These are phyloP conservation scores for Ploettnerulaceae sp. DNA, from an alignment of 2,329 filamentous ascomycete species.

Conservation along the genomic window DNA sequence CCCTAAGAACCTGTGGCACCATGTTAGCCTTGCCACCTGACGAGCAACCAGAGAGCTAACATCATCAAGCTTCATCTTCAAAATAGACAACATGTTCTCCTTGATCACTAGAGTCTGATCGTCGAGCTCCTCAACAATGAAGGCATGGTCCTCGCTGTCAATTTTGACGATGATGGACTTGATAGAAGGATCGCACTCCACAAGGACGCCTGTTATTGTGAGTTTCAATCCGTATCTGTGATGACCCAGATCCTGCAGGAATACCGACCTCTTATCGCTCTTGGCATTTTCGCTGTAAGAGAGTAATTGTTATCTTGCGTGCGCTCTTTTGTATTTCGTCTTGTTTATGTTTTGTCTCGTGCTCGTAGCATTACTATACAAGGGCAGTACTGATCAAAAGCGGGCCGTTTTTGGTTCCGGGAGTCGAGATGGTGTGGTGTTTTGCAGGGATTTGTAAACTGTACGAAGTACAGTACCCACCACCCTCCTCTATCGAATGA, in stretches of 20 bases:
- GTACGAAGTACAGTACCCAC: too few relatives aligned
- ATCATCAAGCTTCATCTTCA: slow-evolving; percentile 66
- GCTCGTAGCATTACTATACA: too few relatives aligned
- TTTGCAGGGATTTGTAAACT: background rate
- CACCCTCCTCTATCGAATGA: slow-evolving; percentile 3
- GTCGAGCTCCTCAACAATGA: slow-evolving; percentile 76
- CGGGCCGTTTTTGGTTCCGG: too few relatives aligned
- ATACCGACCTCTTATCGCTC: slow-evolving; percentile 50
- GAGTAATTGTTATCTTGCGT: too few relatives aligned
- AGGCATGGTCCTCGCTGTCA: slow-evolving; percentile 64
- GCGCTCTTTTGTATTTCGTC: background rate
- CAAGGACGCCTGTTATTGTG: slow-evolving; percentile 56
- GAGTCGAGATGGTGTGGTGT: too few relatives aligned
- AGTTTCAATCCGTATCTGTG: background rate
- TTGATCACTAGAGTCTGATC: slow-evolving; percentile 72
- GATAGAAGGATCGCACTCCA: slow-evolving; percentile 82
- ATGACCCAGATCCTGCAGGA: slow-evolving; percentile 32
- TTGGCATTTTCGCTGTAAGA: slow-evolving; percentile 42
- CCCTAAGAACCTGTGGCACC: slow-evolving; percentile 28
- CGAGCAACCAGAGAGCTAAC: slow-evolving; percentile 40
- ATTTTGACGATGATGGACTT: slow-evolving; percentile 80
- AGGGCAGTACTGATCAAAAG: too few relatives aligned
- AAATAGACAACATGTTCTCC: slow-evolving; percentile 61
- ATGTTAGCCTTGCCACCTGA: slow-evolving; percentile 8
- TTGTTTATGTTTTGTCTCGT: background rate